Conservation (phyloP, 345 rosid genomes). For the Citrus reticulata region DNA sequence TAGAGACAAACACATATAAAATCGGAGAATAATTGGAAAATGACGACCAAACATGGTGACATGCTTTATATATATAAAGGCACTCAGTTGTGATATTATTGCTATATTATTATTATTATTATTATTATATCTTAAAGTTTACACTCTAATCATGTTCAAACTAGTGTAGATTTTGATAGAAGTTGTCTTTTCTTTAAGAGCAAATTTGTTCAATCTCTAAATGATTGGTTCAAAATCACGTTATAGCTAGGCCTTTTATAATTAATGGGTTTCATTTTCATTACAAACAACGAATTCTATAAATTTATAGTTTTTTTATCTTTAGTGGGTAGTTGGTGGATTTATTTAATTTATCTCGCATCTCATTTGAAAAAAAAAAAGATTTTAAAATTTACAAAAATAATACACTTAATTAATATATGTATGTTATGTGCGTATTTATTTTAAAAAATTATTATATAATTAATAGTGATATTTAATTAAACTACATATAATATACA, state of each 20-base stretch:
- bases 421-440: no score
- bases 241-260: neutral
- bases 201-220: neutral
- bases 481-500: no score
- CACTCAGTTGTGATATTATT: neutral
- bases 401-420: no score
- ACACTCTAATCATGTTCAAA: constrained; percentile 11
- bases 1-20: neutral
- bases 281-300: neutral
- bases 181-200: constrained; percentile 1
- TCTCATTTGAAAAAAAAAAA: neutral
- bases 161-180: constrained; percentile 3
- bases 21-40: neutral
- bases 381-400: no score
- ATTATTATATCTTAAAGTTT: neutral
- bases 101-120: neutral
- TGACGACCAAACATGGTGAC: neutral
- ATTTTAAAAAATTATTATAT: no score
- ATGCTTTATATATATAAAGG: neutral
- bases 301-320: no score
- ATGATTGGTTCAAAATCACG: constrained; percentile 24
- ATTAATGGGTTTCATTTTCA: neutral
- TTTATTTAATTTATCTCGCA: neutral
- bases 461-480: no score
- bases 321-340: constrained; percentile 1